A percentile compares a stretch with the other conserved stretches of the same genome.
phyloP scores from a whole-genome alignment of 2,329 filamentous ascomycete species.

The Fusarium sp. region DNA sequence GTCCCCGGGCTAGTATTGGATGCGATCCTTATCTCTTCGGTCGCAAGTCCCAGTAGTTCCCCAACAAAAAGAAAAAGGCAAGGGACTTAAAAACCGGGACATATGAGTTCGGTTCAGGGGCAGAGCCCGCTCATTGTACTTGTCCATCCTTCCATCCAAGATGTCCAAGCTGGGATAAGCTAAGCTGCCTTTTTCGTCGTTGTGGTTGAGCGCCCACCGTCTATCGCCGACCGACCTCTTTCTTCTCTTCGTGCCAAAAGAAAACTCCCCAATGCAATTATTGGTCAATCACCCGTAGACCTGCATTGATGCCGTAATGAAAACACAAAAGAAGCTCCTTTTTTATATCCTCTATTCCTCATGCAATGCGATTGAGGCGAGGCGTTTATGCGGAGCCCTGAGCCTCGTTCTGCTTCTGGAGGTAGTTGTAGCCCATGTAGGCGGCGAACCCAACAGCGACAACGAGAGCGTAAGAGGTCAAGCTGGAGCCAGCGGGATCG shows the following conservation, averaged over 20 bases:
- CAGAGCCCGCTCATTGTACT: constrained; percentile 31
- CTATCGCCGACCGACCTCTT: constrained; percentile 35
- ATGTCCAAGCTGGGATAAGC: constrained; percentile 38
- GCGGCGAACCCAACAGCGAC: constrained; percentile 80
- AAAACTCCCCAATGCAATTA: constrained; percentile 43
- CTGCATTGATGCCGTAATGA: constrained; percentile 31
- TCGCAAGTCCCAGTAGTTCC: constrained; percentile 32
- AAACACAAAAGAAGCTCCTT: constrained; percentile 20
- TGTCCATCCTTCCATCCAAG: constrained; percentile 3
- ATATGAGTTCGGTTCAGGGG: constrained; percentile 26
- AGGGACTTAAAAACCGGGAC: constrained; percentile 20
- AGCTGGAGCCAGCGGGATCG: constrained; percentile 69
- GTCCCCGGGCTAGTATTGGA: constrained; percentile 4
- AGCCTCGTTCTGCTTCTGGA: constrained; percentile 67
- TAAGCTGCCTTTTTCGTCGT: constrained; percentile 8
- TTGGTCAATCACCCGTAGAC: constrained; percentile 21
- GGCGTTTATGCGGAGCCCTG: constrained; percentile 46
- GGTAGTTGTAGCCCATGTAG: constrained; percentile 87
- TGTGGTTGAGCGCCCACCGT: constrained; percentile 33
- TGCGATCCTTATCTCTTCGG: constrained; percentile 40
- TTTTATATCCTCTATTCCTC: constrained; percentile 14
- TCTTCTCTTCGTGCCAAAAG: constrained; percentile 33
- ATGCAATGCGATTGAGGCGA: constrained; percentile 22
- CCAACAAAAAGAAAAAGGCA: constrained; percentile 43
- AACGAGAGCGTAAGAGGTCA: constrained; percentile 84